Base-by-base conservation (phyloP, 192 early-diverging fungal genomes). In the Dissophora ornata region DNA sequence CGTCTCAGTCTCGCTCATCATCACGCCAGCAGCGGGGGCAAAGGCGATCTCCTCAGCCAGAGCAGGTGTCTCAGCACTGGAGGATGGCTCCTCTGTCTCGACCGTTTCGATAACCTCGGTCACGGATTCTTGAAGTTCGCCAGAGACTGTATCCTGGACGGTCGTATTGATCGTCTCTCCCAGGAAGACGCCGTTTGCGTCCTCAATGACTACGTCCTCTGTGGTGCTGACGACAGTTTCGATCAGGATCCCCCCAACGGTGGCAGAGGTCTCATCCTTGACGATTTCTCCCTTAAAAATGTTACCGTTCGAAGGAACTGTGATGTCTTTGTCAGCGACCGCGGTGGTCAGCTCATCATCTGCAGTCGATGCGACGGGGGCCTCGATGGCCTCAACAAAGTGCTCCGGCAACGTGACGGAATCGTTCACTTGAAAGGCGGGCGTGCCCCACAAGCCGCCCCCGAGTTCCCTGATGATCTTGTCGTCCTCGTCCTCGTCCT, bases 401-500 rank as follows among this genome's bases (percentile, higher is more conserved):
- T 59, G 49, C 41, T 75, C 71, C 2, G 56, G 50, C 44, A 75
- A 25, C 9, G 15, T 28, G 1, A 32, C 19, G 44, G 62, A 40
- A 22, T 75, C 63, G 44, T 67, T 75, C 24, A 74, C 62, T 40
- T 74, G 51, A 56, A 74, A 74, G 19, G 40, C 58, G 11, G 70
- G 70, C 32, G 70, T 54, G 12, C 70, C 70, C 70, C 70, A 74
- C 54, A 74, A 50, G 7, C 62, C 62, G 3, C 56, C 47, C 4
- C 70, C 70, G 11, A 74, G 49, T 28, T 28, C 45, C 21, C 52
- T 24, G 22, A 67, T 75, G 45, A 54, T 75, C 63, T 47, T 55
- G 44, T 75, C 71, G 16, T 75, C 63, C 26, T 75, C 71, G 25
- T 75, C 71, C 36, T 75, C 71, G 0, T 58, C 68, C 16, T 70